Evolutionary conservation across 192 early-diverging fungal genomes (phyloP).

Genomic region (Martensiomyces pterosporus): DNA sequence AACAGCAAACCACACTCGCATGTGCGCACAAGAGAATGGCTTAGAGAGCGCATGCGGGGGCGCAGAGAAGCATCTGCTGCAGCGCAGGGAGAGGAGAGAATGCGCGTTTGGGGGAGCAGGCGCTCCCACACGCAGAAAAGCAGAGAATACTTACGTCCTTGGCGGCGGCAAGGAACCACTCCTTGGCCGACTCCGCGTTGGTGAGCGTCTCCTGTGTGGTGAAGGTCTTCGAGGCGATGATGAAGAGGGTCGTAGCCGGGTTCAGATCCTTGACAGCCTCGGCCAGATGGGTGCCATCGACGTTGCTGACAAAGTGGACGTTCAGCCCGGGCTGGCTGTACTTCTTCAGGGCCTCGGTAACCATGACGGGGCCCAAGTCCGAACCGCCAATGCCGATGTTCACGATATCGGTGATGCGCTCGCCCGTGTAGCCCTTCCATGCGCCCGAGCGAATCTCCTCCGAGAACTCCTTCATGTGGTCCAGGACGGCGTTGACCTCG

Average conservation of each 20-base stretch:
- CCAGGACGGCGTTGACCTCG: constrained; percentile 88
- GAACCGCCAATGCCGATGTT: constrained; percentile 99
- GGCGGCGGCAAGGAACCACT: constrained; percentile 86
- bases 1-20: neutral
- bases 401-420: constrained; percentile 89
- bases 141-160: constrained; percentile 56
- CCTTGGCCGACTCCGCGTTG: constrained; percentile 89
- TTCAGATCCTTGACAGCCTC: constrained; percentile 84
- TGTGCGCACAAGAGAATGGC: neutral
- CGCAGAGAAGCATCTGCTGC: too few species aligned
- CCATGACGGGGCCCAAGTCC: constrained; percentile 97
- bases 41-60: neutral
- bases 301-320: constrained; percentile 96
- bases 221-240: constrained; percentile 97
- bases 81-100: too few species aligned
- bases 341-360: constrained; percentile 96
- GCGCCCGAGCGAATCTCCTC: constrained; percentile 79
- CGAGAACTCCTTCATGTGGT: constrained; percentile 86
- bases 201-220: constrained; percentile 99
- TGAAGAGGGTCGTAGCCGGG: constrained; percentile 88
- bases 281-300: constrained; percentile 96
- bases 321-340: constrained; percentile 74
- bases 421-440: constrained; percentile 97
- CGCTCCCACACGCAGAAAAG: too few species aligned
- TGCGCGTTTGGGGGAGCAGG: too few species aligned